These are phyloP conservation scores for Diaporthe batatas DNA, from an alignment of 2,329 filamentous ascomycete species.

Conservation along the genomic window DNA sequence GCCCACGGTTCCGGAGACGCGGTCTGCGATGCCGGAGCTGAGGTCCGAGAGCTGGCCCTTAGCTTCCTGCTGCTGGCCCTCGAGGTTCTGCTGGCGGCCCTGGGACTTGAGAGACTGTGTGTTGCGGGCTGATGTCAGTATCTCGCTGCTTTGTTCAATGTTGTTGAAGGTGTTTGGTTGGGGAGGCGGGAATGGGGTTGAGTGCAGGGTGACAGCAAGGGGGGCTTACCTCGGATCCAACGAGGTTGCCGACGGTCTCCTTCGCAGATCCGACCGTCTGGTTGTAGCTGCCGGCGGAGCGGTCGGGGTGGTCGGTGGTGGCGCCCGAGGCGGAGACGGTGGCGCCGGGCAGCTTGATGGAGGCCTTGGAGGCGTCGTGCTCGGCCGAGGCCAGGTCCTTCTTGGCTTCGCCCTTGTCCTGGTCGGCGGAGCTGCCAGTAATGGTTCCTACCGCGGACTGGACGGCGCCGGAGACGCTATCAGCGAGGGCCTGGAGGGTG, in stretches of 20 bases:
- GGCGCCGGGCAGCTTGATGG: slow-evolving; percentile 79
- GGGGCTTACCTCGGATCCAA: slow-evolving; percentile 77
- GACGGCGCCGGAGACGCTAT: slow-evolving; percentile 78
- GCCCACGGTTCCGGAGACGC: slow-evolving; percentile 79
- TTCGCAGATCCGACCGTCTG: slow-evolving; percentile 91
- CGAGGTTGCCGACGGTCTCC: slow-evolving; percentile 80
- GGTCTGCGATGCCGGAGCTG: slow-evolving; percentile 74
- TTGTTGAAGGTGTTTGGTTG: neutral
- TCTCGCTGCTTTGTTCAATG: neutral
- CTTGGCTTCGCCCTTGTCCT: slow-evolving; percentile 74
- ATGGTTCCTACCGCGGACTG: slow-evolving; percentile 80
- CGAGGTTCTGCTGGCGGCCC: slow-evolving; percentile 82
- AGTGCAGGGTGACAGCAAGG: neutral
- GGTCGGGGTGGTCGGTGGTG: slow-evolving; percentile 79
- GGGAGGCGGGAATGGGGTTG: no score
- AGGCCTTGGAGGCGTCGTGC: slow-evolving; percentile 80
- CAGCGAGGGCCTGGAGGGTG: slow-evolving; percentile 82
- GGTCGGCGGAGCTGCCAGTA: slow-evolving; percentile 78
- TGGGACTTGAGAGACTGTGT: slow-evolving; percentile 74
- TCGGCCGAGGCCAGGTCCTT: slow-evolving; percentile 76
- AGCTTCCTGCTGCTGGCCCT: slow-evolving; percentile 86
- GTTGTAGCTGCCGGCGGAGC: slow-evolving; percentile 82
- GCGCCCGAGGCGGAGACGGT: slow-evolving; percentile 79
- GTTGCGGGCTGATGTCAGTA: slow-evolving; percentile 12
- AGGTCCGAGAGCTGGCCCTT: slow-evolving; percentile 84